Conservation (phyloP, 2,329 filamentous ascomycete genomes). For the Ustulina deusta region DNA sequence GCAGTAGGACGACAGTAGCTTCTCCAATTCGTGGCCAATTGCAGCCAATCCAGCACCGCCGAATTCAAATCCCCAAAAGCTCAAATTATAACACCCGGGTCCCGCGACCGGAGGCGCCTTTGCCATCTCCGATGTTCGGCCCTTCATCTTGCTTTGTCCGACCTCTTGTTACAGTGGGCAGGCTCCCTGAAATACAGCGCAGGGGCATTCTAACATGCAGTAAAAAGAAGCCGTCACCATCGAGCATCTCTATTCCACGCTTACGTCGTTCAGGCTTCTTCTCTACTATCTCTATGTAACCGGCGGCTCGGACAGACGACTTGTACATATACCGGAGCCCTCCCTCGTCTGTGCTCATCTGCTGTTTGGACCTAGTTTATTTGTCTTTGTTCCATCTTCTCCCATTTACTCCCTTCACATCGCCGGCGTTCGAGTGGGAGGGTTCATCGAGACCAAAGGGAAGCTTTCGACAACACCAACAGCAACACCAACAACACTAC, state of each 20-base stretch:
- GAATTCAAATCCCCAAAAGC: conserved; percentile 43
- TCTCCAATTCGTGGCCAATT: conserved; percentile 25
- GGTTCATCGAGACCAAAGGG: not conserved
- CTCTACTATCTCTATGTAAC: not conserved
- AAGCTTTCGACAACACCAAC: conserved; percentile 17
- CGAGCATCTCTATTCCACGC: not conserved
- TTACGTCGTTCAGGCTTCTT: conserved; percentile 9
- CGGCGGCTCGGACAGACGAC: not conserved
- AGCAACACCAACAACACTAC: not conserved
- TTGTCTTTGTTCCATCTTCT: not conserved
- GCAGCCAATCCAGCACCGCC: conserved; percentile 39
- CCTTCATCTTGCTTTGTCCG: conserved; percentile 26
- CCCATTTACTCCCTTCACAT: not conserved
- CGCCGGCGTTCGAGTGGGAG: not conserved
- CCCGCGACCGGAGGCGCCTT: conserved; percentile 48
- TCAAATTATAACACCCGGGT: conserved; percentile 24
- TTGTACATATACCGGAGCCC: conserved; percentile 21
- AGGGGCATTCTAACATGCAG: conserved; percentile 3
- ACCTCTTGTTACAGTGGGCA: conserved; percentile 15
- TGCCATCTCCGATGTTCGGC: conserved; percentile 48
- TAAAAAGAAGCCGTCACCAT: not conserved
- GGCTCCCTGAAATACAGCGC: conserved; percentile 15
- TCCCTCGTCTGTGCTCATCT: conserved; percentile 15
- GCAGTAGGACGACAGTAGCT: conserved; percentile 17
- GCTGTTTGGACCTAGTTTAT: not conserved